Evolutionary conservation across 1,284 basidiomycete genomes (phyloP).

Genomic region (Abortiporus biennis): DNA sequence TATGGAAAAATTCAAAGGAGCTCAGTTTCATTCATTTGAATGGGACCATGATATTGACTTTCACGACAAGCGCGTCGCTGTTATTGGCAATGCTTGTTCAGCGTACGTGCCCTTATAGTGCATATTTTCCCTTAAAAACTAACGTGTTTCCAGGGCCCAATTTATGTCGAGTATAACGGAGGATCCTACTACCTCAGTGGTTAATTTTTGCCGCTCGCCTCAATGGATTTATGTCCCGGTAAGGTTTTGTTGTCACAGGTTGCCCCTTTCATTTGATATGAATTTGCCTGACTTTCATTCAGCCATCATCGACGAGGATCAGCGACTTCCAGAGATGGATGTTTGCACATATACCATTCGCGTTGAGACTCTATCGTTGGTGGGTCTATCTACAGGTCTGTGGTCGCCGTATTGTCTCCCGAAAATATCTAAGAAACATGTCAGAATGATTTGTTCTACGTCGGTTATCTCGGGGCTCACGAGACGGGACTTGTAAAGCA

Average conservation of each 20-base stretch:
- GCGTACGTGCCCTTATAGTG: slow-evolving; percentile 11
- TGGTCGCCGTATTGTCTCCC: not conserved
- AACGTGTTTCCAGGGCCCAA: slow-evolving; percentile 30
- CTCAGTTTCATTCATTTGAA: slow-evolving; percentile 31
- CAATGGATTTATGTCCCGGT: slow-evolving; percentile 37
- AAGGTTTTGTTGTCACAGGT: slow-evolving; percentile 30
- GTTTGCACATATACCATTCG: slow-evolving; percentile 34
- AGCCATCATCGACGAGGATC: slow-evolving; percentile 25
- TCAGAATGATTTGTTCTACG: slow-evolving; percentile 3
- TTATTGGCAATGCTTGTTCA: slow-evolving; percentile 36
- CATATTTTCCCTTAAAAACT: not conserved
- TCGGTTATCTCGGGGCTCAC: not conserved
- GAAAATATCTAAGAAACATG: slow-evolving; percentile 1
- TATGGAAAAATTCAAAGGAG: slow-evolving; percentile 34
- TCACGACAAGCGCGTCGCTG: slow-evolving; percentile 28
- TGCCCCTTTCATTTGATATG: not conserved
- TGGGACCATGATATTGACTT: slow-evolving; percentile 31
- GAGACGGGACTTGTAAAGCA: not conserved
- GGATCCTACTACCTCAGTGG: slow-evolving; percentile 31
- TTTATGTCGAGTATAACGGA: slow-evolving; percentile 37
- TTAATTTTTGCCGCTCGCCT: slow-evolving; percentile 40
- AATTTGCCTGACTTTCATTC: not conserved
- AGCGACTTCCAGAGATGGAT: slow-evolving; percentile 27
- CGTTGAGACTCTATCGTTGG: slow-evolving; percentile 29
- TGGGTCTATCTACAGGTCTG: slow-evolving; percentile 26